These are phyloP conservation scores for Leccinum subfulvum DNA, from an alignment of 1,284 basidiomycete species.

Conservation along the genomic window DNA sequence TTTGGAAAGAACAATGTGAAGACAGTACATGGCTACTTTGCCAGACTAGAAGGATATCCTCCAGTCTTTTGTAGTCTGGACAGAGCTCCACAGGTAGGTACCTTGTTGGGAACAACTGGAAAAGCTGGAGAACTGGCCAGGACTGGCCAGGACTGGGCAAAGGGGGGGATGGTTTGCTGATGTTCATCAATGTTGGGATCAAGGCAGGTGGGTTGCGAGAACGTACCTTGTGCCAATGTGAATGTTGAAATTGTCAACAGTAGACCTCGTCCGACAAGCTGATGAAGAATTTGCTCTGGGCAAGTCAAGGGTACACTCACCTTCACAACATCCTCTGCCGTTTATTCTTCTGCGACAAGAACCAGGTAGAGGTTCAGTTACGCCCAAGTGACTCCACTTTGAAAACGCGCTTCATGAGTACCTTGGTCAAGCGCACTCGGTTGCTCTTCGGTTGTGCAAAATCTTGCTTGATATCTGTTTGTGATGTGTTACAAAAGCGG, in stretches of 20 bases:
- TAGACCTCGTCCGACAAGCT: constrained; percentile 61
- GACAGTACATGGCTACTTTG: no score
- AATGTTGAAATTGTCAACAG: constrained; percentile 83
- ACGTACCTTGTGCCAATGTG: constrained; percentile 80
- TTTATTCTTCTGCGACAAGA: constrained; percentile 48
- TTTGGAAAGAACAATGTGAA: no score
- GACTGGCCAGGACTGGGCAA: no score
- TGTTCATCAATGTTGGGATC: constrained; percentile 11
- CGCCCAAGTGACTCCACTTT: background rate
- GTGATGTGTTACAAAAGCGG: no score
- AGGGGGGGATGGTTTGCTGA: no score
- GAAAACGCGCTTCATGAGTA: constrained; percentile 26
- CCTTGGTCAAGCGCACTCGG: constrained; percentile 50
- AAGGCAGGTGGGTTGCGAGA: background rate
- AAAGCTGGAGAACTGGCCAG: no score
- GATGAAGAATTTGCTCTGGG: constrained; percentile 8
- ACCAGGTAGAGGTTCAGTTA: constrained; percentile 4
- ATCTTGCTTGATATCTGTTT: no score
- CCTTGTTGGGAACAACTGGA: no score
- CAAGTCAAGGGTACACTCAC: constrained; percentile 40
- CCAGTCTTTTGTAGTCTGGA: no score
- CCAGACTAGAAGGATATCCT: no score
- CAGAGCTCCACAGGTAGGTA: no score
- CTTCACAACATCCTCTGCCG: constrained; percentile 60
- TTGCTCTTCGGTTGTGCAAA: constrained; percentile 33